Evolutionary conservation across 805 yeast species (phyloP), one percentile per base, ranked within the genome.

Genomic region (Monosporozyma yasuniensis): DNA sequence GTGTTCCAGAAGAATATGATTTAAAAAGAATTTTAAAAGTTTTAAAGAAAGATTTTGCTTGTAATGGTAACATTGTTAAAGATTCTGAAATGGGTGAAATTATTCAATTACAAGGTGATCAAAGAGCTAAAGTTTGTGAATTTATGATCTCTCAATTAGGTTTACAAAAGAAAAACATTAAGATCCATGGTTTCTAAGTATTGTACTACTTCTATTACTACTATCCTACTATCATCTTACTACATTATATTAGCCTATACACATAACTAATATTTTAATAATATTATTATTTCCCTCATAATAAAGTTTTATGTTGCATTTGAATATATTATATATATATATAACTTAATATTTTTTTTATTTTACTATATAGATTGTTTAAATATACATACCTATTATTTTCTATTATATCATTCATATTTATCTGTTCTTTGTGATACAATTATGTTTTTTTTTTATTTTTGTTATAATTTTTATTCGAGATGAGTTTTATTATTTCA

Each of bases 31-130:
- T 91, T 63, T 77, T 91, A 63, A 87, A 88, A 71, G 96, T 88
- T 52, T 77, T 91, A 66, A 91, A 93, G 81, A 93, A 93, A 73
- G 98, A 93, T 70, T 91, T 93, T 69, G 99, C 97, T 59, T 93
- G 98, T 75, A 91, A 91, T 72, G 99, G 99, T 72, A 91, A 90
- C 74, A 87, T 91, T 66, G 97, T 89, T 70, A 89, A 88, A 71
- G 98, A 91, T 72, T 87, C 83, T 46, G 97, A 91, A 67, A 78
- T 89, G 73, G 99, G 98, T 56, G 96, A 91, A 66, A 93, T 91
- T 63, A 89, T 91, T 63, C 99, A 91, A 78, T 77, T 91, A 71
- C 98, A 93, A 77, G 99, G 99, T 71, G 99, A 91, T 69, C 99
- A 91, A 77, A 87, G 99, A 77, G 85, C 88, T 58, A 91, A 91